Evolutionary conservation across 1,284 basidiomycete genomes (phyloP), one percentile per base, ranked within the genome.

Genomic region (Tremellales sp.): DNA sequence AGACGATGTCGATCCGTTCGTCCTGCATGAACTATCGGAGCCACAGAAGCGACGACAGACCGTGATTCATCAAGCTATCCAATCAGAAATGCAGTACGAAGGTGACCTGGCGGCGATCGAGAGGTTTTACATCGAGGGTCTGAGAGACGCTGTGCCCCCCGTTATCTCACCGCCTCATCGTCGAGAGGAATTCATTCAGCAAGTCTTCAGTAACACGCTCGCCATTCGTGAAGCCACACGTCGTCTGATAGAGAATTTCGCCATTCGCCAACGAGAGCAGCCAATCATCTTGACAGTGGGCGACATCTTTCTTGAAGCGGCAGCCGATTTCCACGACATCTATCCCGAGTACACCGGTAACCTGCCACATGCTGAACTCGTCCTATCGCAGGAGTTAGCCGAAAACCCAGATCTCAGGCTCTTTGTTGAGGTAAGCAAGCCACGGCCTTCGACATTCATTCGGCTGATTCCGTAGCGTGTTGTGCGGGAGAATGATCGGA

Each of bases 31-130:
- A 15, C 75, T 97, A 11, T 82, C 86, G 0, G 80, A 84, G 48
- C 82, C 80, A 57, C 89, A 97, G 72, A 81, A 90, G 44, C 84
- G 83, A 54, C 83, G 92, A 10, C 94, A 97, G 74, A 86, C 81
- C 81, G 74, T 94, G 62, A 94, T 98, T 48, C 84, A 87, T 63
- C 92, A 93, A 71, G 84, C 93, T 35, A 87, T 98, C 56, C 82
- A 82, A 63, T 87, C 89, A 56, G 94, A 98, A 73, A 85, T 88
- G 61, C 85, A 89, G 64, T 97, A 96, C 67, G 78, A 93, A 35
- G 83, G 85, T 40, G 94, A 98, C 67, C 79, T 99, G 4, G 84
- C 90, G 51, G 81, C 85, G 4, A 81, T 97, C 39, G 89, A 96
- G 62, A 77, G 79, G 4, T 63, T 84, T 13, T 97, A 90, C 75